Evolutionary conservation across 2,329 filamentous ascomycete genomes (phyloP).

Genomic region (Talaromyces atroroseus): DNA sequence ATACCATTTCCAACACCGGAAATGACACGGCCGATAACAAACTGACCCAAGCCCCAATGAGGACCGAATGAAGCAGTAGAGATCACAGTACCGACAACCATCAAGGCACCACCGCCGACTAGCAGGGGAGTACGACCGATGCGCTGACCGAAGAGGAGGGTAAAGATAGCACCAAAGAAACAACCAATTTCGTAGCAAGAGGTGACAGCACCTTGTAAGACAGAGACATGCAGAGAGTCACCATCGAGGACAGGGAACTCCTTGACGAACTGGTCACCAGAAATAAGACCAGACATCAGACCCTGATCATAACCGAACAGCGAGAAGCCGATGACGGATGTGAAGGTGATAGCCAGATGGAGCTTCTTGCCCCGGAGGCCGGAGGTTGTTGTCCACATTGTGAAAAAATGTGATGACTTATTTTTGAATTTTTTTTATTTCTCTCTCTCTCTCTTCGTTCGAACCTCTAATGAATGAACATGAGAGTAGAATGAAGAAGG

Average conservation of each 20-base stretch:
- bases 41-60: conserved; percentile 33
- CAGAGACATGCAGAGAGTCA: conserved; percentile 32
- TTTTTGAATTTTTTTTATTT: neutral
- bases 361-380: conserved; percentile 24
- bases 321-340: conserved; percentile 50
- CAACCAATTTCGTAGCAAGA: conserved; percentile 50
- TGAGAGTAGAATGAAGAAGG: neutral
- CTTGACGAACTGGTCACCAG: conserved; percentile 21
- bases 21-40: conserved; percentile 25
- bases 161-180: conserved; percentile 30
- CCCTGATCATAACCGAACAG: conserved; percentile 62
- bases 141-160: conserved; percentile 23
- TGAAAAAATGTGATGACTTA: conserved; percentile 4
- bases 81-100: conserved; percentile 30
- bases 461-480: neutral
- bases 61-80: conserved; percentile 19
- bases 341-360: conserved; percentile 23
- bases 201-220: conserved; percentile 48
- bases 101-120: conserved; percentile 51
- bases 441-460: conserved; percentile 39
- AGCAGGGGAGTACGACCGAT: conserved; percentile 37
- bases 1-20: conserved; percentile 35
- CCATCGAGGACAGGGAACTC: conserved; percentile 26
- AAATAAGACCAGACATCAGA: conserved; percentile 63
- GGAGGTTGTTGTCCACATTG: conserved; percentile 28